Percentiles rank a stretch among this genome's conserved stretches.
Conservation (phyloP, 2,329 filamentous ascomycete species). For the Aspergillus tamarii region DNA sequence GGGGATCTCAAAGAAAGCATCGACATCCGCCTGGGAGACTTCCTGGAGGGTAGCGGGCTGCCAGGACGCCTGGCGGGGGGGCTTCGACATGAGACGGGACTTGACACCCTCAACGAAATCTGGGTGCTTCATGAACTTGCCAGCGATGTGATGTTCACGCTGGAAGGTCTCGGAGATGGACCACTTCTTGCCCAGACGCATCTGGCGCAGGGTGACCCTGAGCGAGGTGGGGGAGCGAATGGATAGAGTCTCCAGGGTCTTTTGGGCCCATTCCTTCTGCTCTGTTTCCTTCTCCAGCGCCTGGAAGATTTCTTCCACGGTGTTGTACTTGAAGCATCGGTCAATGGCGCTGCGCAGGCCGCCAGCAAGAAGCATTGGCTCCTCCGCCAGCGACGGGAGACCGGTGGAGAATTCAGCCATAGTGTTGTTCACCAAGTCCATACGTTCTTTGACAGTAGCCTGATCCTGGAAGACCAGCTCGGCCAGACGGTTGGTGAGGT, state of each 20-base stretch:
- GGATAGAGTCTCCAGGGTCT: slow-evolving; percentile 74
- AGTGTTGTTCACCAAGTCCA: slow-evolving; percentile 77
- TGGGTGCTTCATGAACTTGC: slow-evolving; percentile 83
- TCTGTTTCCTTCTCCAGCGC: slow-evolving; percentile 62
- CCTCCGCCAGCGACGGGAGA: slow-evolving; percentile 64
- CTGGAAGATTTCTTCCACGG: slow-evolving; percentile 69
- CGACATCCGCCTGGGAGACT: slow-evolving; percentile 61
- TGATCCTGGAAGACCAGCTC: slow-evolving; percentile 88
- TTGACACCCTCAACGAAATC: slow-evolving; percentile 94
- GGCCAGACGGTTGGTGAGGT: slow-evolving; percentile 80
- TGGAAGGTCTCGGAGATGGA: slow-evolving; percentile 82
- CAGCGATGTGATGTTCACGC: slow-evolving; percentile 81
- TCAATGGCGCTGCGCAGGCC: slow-evolving; percentile 80
- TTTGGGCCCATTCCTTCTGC: slow-evolving; percentile 73
- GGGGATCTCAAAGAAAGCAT: slow-evolving; percentile 69
- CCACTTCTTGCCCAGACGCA: slow-evolving; percentile 77
- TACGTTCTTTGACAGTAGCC: slow-evolving; percentile 63
- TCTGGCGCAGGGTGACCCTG: slow-evolving; percentile 80
- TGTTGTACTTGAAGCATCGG: slow-evolving; percentile 72
- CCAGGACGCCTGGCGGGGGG: slow-evolving; percentile 71
- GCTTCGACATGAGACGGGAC: slow-evolving; percentile 74
- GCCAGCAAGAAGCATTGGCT: slow-evolving; percentile 69
- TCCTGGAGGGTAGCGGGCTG: slow-evolving; percentile 72
- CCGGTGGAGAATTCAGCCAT: slow-evolving; percentile 91
- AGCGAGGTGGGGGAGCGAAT: slow-evolving; percentile 84